Evolutionary conservation across 495 filamentous ascomycete genomes (phyloP).

Genomic region (Alectoria sarmentosa): DNA sequence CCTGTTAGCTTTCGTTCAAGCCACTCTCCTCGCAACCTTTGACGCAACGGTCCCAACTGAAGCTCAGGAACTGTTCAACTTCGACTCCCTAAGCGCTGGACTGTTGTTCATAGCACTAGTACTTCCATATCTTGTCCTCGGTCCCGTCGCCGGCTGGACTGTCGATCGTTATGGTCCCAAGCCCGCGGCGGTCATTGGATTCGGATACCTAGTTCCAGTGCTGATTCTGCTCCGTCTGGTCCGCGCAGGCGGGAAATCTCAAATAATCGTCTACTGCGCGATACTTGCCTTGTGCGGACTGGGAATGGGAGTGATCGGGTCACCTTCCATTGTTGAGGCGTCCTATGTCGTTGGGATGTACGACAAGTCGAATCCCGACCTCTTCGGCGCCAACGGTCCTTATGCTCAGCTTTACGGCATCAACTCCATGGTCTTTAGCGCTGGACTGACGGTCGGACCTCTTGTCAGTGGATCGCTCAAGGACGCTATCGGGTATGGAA

Average conservation of each 20-base stretch:
- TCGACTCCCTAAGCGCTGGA: constrained; percentile 46
- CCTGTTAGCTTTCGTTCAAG: constrained; percentile 44
- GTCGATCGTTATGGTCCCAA: constrained; percentile 48
- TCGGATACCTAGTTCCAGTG: constrained; percentile 40
- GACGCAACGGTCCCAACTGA: constrained; percentile 52
- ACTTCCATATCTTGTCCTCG: constrained; percentile 41
- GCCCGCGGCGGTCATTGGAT: constrained; percentile 39
- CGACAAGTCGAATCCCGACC: constrained; percentile 35
- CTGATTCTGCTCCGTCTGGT: constrained; percentile 45
- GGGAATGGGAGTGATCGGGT: constrained; percentile 42
- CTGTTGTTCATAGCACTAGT: constrained; percentile 48
- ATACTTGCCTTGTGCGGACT: constrained; percentile 44
- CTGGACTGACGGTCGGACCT: constrained; percentile 46
- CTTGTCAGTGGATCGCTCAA: constrained; percentile 41
- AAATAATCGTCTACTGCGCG: constrained; percentile 38
- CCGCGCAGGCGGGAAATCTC: constrained; percentile 29
- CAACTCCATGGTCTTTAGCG: constrained; percentile 45
- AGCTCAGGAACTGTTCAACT: constrained; percentile 43
- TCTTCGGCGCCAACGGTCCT: constrained; percentile 42
- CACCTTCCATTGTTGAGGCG: constrained; percentile 38
- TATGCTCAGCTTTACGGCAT: constrained; percentile 54
- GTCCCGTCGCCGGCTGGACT: constrained; percentile 44
- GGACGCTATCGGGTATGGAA: constrained; percentile 47
- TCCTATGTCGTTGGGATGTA: constrained; percentile 32
- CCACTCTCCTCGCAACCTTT: constrained; percentile 41